Evolutionary conservation across 805 yeast genomes (phyloP).

Genomic region (Cephaloascus albidus): DNA sequence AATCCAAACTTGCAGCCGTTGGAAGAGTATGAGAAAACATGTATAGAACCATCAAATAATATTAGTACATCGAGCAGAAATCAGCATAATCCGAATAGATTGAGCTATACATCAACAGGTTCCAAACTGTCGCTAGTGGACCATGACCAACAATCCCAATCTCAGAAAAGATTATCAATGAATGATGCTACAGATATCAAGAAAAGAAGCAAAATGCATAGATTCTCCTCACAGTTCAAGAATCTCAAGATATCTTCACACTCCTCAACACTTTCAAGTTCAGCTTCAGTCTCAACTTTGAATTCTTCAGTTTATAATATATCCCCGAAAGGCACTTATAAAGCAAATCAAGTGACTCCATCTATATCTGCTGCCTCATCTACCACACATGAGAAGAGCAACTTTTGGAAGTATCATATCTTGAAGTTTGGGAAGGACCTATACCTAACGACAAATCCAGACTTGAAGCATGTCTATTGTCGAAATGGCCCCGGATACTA

Average conservation of each 20-base stretch:
- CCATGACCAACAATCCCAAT: not conserved
- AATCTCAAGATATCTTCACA: not conserved
- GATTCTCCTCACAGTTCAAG: not conserved
- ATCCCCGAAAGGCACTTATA: too few species aligned
- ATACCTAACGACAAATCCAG: conserved; percentile 32
- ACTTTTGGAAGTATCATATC: conserved; percentile 33
- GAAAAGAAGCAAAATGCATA: not conserved
- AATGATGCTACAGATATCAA: not conserved
- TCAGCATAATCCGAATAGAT: too few species aligned
- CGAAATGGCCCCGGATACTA: conserved; percentile 31
- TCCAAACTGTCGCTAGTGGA: not conserved
- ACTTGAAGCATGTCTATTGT: conserved; percentile 28
- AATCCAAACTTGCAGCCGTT: conserved; percentile 2
- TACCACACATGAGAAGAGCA: conserved; percentile 9
- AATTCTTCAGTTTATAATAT: too few species aligned
- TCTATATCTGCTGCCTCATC: not conserved
- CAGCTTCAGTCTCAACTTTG: too few species aligned
- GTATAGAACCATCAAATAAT: not conserved
- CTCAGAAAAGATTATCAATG: not conserved
- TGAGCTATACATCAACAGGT: too few species aligned
- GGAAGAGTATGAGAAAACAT: not conserved
- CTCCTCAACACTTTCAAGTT: too few species aligned
- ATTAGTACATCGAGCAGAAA: too few species aligned
- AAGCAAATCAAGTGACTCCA: too few species aligned
- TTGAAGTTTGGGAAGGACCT: conserved; percentile 26